Conservation (phyloP, 2,329 filamentous ascomycete species). For the Beauveria bassiana region DNA sequence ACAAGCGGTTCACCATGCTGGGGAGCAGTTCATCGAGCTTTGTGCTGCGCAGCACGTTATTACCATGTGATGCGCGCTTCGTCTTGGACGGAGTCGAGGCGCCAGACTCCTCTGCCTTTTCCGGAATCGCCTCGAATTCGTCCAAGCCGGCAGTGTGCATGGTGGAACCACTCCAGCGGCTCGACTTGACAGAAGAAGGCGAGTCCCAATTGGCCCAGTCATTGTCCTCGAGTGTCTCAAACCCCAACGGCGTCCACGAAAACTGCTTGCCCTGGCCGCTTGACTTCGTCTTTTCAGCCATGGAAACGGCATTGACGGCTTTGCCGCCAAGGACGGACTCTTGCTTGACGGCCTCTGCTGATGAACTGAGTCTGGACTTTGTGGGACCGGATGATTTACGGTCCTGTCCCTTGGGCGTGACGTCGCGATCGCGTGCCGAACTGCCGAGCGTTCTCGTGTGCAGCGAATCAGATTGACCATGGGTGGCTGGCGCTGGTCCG, state of each 20-base stretch:
- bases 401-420: slow-evolving; percentile 21
- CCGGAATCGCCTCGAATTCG: slow-evolving; percentile 39
- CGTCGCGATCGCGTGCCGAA: slow-evolving; percentile 16
- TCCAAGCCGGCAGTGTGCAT: slow-evolving; percentile 33
- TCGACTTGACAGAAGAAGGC: slow-evolving; percentile 44
- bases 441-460: background rate
- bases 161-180: slow-evolving; percentile 58
- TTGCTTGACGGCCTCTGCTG: slow-evolving; percentile 31
- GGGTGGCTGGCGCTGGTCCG: slow-evolving; percentile 28
- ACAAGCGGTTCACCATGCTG: slow-evolving; percentile 62
- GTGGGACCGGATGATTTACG: slow-evolving; percentile 39
- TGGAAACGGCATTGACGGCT: slow-evolving; percentile 15
- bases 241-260: slow-evolving; percentile 51
- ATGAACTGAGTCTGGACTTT: slow-evolving; percentile 34
- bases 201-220: slow-evolving; percentile 61
- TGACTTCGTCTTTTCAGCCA: slow-evolving; percentile 29
- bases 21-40: slow-evolving; percentile 54
- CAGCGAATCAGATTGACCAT: slow-evolving; percentile 19
- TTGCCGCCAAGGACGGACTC: slow-evolving; percentile 16
- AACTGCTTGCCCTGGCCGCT: slow-evolving; percentile 42
- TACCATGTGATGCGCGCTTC: slow-evolving; percentile 24
- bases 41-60: slow-evolving; percentile 28
- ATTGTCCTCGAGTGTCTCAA: slow-evolving; percentile 51
- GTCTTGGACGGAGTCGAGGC: slow-evolving; percentile 41
- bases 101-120: slow-evolving; percentile 38